Conservation (phyloP, 495 filamentous ascomycete species). For the Aspergillus ellipticus region DNA sequence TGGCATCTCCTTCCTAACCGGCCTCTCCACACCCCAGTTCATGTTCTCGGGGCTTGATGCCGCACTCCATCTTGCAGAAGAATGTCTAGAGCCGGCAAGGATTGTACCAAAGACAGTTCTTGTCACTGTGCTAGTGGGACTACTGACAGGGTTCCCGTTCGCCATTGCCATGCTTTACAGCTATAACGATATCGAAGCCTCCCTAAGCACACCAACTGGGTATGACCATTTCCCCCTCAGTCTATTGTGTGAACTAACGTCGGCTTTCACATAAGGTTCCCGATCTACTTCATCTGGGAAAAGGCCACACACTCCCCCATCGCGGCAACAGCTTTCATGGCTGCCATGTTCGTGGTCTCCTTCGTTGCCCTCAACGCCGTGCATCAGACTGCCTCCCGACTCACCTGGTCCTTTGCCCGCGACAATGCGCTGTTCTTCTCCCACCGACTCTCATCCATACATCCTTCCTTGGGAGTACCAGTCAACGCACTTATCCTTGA, state of each 20-base stretch:
- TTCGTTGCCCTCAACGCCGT: slow-evolving; percentile 32
- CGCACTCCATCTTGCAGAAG: slow-evolving; percentile 35
- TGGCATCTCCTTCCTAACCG: slow-evolving; percentile 33
- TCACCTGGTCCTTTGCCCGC: slow-evolving; percentile 44
- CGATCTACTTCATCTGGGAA: slow-evolving; percentile 29
- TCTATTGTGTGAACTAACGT: slow-evolving; percentile 14
- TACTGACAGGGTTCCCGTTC: slow-evolving; percentile 32
- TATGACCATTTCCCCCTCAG: slow-evolving; percentile 3
- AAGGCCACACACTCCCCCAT: slow-evolving; percentile 29
- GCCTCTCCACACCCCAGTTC: slow-evolving; percentile 32
- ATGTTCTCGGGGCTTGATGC: slow-evolving; percentile 35
- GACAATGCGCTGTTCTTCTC: slow-evolving; percentile 34
- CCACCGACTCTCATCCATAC: slow-evolving; percentile 13
- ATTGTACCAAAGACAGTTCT: slow-evolving; percentile 30
- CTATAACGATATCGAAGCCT: slow-evolving; percentile 18
- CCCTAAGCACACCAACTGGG: slow-evolving; percentile 24
- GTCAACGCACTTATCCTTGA: slow-evolving; percentile 24
- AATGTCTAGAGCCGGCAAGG: slow-evolving; percentile 27
- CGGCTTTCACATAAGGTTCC: slow-evolving; percentile 18
- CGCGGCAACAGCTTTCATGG: slow-evolving; percentile 31
- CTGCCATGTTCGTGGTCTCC: slow-evolving; percentile 25
- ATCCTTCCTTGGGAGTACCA: slow-evolving; percentile 21
- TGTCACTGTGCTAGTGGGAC: slow-evolving; percentile 28
- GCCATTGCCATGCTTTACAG: slow-evolving; percentile 31
- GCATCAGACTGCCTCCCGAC: slow-evolving; percentile 39